A percentile compares a stretch with the other conserved stretches of the same genome.
Evolutionary conservation across 2,329 filamentous ascomycete genomes (phyloP).

Genomic region (Parastagonospora avenae): DNA sequence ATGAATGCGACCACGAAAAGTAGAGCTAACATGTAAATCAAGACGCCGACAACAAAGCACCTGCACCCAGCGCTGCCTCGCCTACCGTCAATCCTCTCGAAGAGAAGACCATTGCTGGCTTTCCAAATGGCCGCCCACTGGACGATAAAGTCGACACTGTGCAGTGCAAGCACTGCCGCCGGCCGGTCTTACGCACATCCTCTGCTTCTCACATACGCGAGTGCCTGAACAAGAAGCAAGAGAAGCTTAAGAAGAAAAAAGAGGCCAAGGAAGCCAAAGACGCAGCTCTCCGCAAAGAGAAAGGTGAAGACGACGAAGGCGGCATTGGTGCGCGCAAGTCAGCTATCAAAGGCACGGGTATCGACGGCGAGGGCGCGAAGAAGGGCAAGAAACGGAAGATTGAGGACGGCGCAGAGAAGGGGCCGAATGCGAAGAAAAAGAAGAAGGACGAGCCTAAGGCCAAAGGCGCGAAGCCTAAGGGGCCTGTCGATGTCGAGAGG

Average conservation of each 20-base stretch:
- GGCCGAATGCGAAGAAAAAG: slow-evolving; percentile 80
- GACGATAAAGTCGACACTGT: slow-evolving; percentile 80
- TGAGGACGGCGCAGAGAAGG: slow-evolving; percentile 72
- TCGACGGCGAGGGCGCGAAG: slow-evolving; percentile 47
- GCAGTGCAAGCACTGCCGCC: slow-evolving; percentile 91
- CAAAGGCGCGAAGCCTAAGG: slow-evolving; percentile 84
- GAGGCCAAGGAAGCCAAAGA: slow-evolving; percentile 66
- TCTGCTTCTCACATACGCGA: slow-evolving; percentile 80
- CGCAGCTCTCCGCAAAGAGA: slow-evolving; percentile 54
- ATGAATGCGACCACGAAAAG: background rate
- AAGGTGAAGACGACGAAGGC: slow-evolving; percentile 51
- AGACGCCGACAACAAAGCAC: slow-evolving; percentile 36
- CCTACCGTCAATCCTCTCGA: slow-evolving; percentile 67
- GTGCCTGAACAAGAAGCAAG: slow-evolving; percentile 82
- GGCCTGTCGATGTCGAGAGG: slow-evolving; percentile 90
- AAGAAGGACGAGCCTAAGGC: slow-evolving; percentile 91
- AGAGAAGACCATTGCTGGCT: slow-evolving; percentile 75
- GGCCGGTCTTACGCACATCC: slow-evolving; percentile 76
- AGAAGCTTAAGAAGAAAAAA: slow-evolving; percentile 65
- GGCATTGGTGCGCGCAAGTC: slow-evolving; percentile 49
- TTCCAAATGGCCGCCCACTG: slow-evolving; percentile 79
- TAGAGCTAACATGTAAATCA: slow-evolving; percentile 6
- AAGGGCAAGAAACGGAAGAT: slow-evolving; percentile 56
- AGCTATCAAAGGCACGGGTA: slow-evolving; percentile 45
- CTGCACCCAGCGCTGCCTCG: slow-evolving; percentile 29